phyloP scores from a whole-genome alignment of 169 alveolate species.

The Plasmodium fragile region DNA sequence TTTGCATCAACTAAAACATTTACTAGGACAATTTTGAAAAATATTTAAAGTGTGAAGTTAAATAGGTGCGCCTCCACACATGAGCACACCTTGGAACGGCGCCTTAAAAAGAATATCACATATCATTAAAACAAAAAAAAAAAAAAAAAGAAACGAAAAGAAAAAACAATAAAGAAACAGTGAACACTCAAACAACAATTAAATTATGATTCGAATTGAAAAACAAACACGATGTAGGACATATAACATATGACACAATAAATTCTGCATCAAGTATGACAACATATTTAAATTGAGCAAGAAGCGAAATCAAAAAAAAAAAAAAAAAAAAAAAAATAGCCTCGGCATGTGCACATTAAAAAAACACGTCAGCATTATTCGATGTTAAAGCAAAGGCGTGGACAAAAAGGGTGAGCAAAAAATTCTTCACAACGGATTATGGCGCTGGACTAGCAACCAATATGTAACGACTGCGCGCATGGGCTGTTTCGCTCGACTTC shows the following conservation, averaged over 20 bases:
- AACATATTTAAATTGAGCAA: neutral
- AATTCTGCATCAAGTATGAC: neutral
- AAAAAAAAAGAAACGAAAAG: neutral
- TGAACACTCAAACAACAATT: neutral
- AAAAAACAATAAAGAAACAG: neutral
- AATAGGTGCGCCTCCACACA: neutral
- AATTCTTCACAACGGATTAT: neutral
- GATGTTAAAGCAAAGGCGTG: neutral
- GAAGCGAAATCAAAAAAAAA: neutral
- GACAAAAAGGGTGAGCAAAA: neutral
- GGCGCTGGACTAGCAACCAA: neutral
- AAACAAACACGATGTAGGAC: neutral
- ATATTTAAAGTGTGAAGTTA: neutral
- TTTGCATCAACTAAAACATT: neutral
- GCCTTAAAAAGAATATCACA: neutral
- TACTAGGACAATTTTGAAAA: neutral
- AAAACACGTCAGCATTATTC: neutral
- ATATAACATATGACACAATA: neutral
- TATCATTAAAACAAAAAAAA: neutral
- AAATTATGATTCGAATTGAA: neutral
- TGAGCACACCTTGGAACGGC: neutral
- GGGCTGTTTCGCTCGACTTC: neutral
- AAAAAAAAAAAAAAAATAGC: neutral
- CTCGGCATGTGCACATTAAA: neutral
- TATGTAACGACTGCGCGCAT: neutral